These are phyloP conservation scores for Mycena venus DNA, from an alignment of 768 basidiomycete species.

Conservation along the genomic window DNA sequence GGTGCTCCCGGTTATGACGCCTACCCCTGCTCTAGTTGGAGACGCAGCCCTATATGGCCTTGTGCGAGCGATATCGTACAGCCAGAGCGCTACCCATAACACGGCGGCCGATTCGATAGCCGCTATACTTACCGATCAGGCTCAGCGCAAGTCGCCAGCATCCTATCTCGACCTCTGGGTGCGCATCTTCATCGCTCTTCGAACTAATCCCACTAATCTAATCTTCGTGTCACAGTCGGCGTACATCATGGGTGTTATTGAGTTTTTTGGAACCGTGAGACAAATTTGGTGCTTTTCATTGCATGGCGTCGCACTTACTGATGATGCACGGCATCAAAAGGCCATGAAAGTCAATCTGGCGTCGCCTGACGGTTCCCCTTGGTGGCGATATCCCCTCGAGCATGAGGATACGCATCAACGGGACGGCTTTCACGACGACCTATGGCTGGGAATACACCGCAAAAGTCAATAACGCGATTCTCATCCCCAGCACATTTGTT, in stretches of 20 bases:
- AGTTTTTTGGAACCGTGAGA: slow-evolving; percentile 5
- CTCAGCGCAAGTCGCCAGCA: background rate
- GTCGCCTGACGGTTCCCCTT: background rate
- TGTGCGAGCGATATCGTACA: background rate
- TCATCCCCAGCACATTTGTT: slow-evolving; percentile 6
- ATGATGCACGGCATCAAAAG: background rate
- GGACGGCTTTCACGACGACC: background rate
- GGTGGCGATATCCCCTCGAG: background rate
- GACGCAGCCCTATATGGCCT: background rate
- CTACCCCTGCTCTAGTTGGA: background rate
- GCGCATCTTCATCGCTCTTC: background rate
- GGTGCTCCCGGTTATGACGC: background rate
- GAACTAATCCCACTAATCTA: background rate
- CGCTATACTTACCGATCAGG: background rate
- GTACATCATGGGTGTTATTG: background rate
- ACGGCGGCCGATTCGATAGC: background rate
- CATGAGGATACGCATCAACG: background rate
- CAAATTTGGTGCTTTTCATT: background rate
- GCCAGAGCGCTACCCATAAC: background rate
- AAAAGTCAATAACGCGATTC: background rate
- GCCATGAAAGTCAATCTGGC: slow-evolving; percentile 1
- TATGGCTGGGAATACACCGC: background rate
- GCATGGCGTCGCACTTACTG: background rate
- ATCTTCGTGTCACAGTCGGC: background rate
- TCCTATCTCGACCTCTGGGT: background rate